A percentile compares a stretch with the other conserved stretches of the same genome.
phyloP scores from a whole-genome alignment of 108 stramenopile species.

The Stephanodiscus triporus region DNA sequence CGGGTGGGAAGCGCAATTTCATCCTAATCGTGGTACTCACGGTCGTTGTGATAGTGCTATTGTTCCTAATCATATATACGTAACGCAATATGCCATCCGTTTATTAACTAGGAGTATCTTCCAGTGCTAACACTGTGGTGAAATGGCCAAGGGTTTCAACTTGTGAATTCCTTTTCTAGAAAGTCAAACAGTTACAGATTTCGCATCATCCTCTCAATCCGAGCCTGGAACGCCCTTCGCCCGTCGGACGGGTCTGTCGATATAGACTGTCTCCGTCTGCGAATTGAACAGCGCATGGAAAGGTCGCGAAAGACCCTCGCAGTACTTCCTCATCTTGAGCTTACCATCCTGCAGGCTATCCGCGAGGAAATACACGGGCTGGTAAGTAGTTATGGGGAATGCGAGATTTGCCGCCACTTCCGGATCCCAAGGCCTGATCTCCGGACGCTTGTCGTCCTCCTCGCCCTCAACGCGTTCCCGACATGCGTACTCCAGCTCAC shows the following conservation, averaged over 20 bases:
- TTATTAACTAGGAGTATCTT: too few relatives aligned
- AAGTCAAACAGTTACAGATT: not conserved
- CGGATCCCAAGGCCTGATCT: conserved; percentile 93
- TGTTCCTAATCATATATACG: conserved; percentile 82
- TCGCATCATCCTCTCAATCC: not conserved
- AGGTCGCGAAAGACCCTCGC: conserved; percentile 84
- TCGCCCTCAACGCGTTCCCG: conserved; percentile 50
- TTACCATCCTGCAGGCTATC: conserved; percentile 90
- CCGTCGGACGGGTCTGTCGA: conserved; percentile 83
- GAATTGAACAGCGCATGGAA: conserved; percentile 92
- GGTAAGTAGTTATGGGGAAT: conserved; percentile 97
- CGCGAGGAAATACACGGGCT: conserved; percentile 95
- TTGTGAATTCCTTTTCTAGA: not conserved
- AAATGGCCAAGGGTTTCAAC: too few relatives aligned
- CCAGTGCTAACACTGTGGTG: too few relatives aligned
- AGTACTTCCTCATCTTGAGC: conserved; percentile 84
- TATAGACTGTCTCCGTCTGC: conserved; percentile 79
- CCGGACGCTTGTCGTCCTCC: conserved; percentile 52
- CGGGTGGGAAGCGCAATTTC: conserved; percentile 85
- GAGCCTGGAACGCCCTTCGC: conserved; percentile 39
- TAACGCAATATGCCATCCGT: too few relatives aligned
- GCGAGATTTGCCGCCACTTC: conserved; percentile 82
- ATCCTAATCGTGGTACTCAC: conserved; percentile 66
- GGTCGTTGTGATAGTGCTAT: conserved; percentile 67
- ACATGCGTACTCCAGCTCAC: conserved; percentile 96